Conservation (phyloP, 441 rosid genomes). For the Gossypium trilobum region DNA sequence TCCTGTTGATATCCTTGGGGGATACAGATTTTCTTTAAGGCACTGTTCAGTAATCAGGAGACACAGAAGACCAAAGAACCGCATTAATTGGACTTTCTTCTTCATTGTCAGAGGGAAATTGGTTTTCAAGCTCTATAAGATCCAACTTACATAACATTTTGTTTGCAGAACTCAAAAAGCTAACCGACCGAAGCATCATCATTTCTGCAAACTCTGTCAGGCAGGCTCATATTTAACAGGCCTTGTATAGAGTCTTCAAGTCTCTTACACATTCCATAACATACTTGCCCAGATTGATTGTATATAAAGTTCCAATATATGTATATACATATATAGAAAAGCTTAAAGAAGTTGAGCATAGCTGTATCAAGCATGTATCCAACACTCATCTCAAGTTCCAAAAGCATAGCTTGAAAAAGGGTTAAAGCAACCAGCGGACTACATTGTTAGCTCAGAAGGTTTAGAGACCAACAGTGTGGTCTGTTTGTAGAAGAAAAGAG, state of each 20-base stretch:
- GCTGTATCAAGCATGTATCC: neutral
- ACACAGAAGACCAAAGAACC: neutral
- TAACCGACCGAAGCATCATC: neutral
- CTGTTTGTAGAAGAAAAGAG: neutral
- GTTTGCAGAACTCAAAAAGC: neutral
- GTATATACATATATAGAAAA: neutral
- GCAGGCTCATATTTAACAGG: neutral
- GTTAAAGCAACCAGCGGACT: neutral
- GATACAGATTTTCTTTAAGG: neutral
- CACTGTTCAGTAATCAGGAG: neutral
- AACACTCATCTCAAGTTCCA: neutral
- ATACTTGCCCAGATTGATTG: neutral
- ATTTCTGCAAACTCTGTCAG: neutral
- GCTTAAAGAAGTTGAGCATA: neutral
- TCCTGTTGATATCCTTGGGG: neutral
- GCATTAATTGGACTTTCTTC: neutral
- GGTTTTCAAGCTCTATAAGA: neutral
- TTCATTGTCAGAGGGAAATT: neutral
- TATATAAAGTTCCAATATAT: neutral
- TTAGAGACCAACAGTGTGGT: neutral
- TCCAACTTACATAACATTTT: neutral
- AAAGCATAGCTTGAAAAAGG: neutral
- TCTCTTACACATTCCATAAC: neutral
- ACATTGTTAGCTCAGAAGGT: neutral
- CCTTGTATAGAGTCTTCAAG: neutral